phyloP scores from a whole-genome alignment of 2,329 filamentous ascomycete genomes.

The Podosphaera aphanis region DNA sequence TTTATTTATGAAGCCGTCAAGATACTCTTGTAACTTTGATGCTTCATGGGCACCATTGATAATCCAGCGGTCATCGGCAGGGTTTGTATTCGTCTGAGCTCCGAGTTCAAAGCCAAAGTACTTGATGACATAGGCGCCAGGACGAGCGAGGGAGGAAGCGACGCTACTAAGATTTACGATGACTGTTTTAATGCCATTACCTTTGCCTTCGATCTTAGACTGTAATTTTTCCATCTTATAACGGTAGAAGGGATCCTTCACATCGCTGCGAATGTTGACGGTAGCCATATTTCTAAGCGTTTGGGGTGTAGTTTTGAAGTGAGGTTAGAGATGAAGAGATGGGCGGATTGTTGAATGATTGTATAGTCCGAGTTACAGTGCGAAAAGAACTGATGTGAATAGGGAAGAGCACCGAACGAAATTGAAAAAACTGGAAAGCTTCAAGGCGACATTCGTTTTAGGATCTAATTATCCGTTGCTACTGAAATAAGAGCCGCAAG shows the following conservation, averaged over 20 bases:
- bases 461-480: constrained; percentile 49
- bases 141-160: constrained; percentile 73
- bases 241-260: constrained; percentile 96
- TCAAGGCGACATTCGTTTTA: constrained; percentile 15
- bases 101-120: constrained; percentile 98
- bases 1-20: constrained; percentile 94
- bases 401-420: constrained; percentile 24
- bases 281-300: constrained; percentile 59
- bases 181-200: constrained; percentile 98
- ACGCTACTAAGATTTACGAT: constrained; percentile 93
- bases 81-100: constrained; percentile 94
- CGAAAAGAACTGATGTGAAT: constrained; percentile 17
- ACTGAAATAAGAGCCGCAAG: constrained; percentile 70
- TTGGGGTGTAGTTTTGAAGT: constrained; percentile 6
- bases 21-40: constrained; percentile 86
- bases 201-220: constrained; percentile 99
- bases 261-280: constrained; percentile 95
- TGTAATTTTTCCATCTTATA: constrained; percentile 99
- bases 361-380: constrained; percentile 20
- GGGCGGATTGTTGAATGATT: constrained; percentile 8
- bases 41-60: constrained; percentile 97
- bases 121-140: constrained; percentile 91
- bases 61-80: constrained; percentile 96
- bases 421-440: constrained; percentile 29
- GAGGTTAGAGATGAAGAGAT: constrained; percentile 5